A percentile compares a stretch with the other conserved stretches of the same genome.
Evolutionary conservation across 1,139 yeast species (phyloP).

Genomic region (Sporopachydermia cereana): DNA sequence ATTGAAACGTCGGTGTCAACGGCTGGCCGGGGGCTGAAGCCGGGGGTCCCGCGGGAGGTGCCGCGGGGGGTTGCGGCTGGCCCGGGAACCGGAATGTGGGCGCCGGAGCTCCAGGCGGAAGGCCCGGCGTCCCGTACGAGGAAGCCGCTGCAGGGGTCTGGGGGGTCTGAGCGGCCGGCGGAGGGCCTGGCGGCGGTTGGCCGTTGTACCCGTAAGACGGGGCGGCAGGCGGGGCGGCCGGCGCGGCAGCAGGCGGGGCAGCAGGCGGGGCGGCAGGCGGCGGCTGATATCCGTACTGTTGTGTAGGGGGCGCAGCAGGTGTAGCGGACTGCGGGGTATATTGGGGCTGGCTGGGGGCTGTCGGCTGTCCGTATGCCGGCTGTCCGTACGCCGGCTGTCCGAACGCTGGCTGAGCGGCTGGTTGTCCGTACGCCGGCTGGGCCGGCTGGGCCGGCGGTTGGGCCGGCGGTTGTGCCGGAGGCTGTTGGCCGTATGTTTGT

Average conservation of each 20-base stretch:
- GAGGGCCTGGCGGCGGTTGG: slow-evolving; percentile 4
- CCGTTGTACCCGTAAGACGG: not conserved
- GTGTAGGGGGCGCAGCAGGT: not conserved
- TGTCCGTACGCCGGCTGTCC: slow-evolving; percentile 14
- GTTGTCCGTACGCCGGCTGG: slow-evolving; percentile 8
- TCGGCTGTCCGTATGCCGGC: slow-evolving; percentile 10
- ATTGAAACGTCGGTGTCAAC: slow-evolving; percentile 6
- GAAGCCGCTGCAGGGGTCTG: slow-evolving; percentile 11
- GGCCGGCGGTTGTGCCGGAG: slow-evolving; percentile 9
- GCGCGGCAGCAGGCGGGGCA: not conserved
- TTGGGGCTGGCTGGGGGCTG: slow-evolving; percentile 10
- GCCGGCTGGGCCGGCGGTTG: slow-evolving; percentile 10
- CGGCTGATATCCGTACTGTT: not conserved
- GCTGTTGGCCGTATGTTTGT: slow-evolving; percentile 12
- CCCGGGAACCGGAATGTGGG: slow-evolving; percentile 12
- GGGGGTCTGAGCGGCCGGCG: slow-evolving; percentile 12
- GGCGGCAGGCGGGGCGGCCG: slow-evolving; percentile 2
- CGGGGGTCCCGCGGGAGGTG: slow-evolving; percentile 14
- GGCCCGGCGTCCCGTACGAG: no score
- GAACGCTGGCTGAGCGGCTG: slow-evolving; percentile 9
- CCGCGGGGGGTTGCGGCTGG: slow-evolving; percentile 12
- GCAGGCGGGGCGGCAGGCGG: not conserved
- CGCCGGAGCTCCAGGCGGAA: slow-evolving; percentile 1
- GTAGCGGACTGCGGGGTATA: slow-evolving; percentile 5
- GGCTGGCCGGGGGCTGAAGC: slow-evolving; percentile 9